Evolutionary conservation across 2,329 filamentous ascomycete genomes (phyloP), one percentile per base, ranked within the genome.

Genomic region (Colletotrichum lindemuthianum): DNA sequence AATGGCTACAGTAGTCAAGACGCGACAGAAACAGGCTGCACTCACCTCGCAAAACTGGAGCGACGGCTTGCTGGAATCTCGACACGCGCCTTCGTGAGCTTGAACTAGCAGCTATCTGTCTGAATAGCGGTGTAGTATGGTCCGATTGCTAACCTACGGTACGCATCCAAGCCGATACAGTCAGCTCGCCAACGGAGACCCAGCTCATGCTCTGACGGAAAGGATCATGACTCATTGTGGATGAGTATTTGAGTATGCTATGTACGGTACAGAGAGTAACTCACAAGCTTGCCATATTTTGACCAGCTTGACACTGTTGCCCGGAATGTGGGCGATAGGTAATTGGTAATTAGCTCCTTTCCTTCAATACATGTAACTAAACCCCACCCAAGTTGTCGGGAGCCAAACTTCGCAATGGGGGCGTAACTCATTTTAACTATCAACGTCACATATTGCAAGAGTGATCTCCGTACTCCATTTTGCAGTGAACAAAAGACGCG

Each of bases 201-300:
- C 50, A 45, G 55, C 39, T 51, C 24, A 48, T 32, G 41, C 57
- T 32, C n/a, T 50, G 55, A 24, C 24, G 24, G 24, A 33, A 41
- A 34, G 45, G 55, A 56, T n/a, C 51, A 65, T 65, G 58, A 61
- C 57, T 61, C 61, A 65, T 37, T 37, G 34, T 8, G 16, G 45
- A 45, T 43, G 40, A 33, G 11, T 24, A 39, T 24, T 24, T 24
- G 24, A 24, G 4, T 24, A 24, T 24, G 24, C 24, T 24, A 4
- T 24, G 24, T 24, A 24, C 24, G 24, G 24, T 24, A 24, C 24
- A 24, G 24, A 24, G 4, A 24, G 24, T 24, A 24, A 24, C 24
- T 24, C 24, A 24, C 24, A 24, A 24, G 24, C 24, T 24, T 24
- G 24, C 24, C 24, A 37, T 47, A 10, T 50, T 37, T 13, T 40